A percentile compares a stretch with the other conserved stretches of the same genome.
Evolutionary conservation across 2,329 filamentous ascomycete species (phyloP).

Genomic region (Beauveria brongniartii): DNA sequence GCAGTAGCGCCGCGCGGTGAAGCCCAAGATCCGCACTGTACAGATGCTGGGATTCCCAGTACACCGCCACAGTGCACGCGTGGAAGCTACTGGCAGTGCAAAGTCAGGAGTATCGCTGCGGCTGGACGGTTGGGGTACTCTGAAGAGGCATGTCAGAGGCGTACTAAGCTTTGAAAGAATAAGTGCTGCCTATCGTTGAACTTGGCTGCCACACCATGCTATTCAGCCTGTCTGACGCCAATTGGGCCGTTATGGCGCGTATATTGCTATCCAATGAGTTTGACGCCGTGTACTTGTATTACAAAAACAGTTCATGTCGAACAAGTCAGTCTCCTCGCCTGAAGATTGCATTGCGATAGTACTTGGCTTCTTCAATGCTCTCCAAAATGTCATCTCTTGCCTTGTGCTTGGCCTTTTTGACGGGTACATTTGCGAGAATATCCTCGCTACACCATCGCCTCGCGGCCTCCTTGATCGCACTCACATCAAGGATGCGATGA

Average conservation of each 20-base stretch:
- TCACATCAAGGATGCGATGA: conserved; percentile 88
- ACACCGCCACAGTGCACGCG: conserved; percentile 9
- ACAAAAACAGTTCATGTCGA: background rate
- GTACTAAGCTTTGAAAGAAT: background rate
- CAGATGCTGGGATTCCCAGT: background rate
- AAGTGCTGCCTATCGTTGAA: background rate
- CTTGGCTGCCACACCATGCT: background rate
- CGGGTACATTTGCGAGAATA: conserved; percentile 29
- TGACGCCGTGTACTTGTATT: background rate
- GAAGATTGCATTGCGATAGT: conserved; percentile 69
- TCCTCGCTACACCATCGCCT: conserved; percentile 67
- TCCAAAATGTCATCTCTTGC: conserved; percentile 87
- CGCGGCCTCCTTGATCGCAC: conserved; percentile 83
- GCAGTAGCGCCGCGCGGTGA: background rate
- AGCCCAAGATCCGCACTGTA: conserved; percentile 9
- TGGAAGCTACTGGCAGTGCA: background rate
- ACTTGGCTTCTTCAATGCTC: conserved; percentile 85
- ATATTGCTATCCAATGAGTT: background rate
- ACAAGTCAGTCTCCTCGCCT: conserved; percentile 1
- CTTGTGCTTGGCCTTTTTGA: conserved; percentile 62
- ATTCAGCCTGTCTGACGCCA: background rate
- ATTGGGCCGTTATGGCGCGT: background rate
- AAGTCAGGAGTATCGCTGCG: background rate
- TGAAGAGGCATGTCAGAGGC: background rate
- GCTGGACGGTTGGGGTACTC: background rate